Percentiles rank a stretch among this genome's conserved stretches.
phyloP scores from a whole-genome alignment of 495 filamentous ascomycete genomes.

The Daldinia childiae region DNA sequence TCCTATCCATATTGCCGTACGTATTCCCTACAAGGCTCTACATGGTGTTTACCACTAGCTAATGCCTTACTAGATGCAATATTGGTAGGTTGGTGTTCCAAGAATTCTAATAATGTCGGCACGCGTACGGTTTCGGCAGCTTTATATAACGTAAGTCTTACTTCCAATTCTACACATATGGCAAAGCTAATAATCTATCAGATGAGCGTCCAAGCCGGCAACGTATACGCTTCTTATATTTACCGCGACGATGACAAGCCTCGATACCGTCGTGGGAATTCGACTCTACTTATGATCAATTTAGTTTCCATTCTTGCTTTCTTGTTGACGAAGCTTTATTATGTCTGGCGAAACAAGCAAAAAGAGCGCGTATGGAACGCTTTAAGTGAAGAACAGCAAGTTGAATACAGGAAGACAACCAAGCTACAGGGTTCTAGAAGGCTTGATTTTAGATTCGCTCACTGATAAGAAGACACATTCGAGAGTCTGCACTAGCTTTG shows the following conservation, averaged over 20 bases:
- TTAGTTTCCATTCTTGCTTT: conserved; percentile 47
- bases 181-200: conserved; percentile 30
- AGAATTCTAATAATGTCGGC: conserved; percentile 73
- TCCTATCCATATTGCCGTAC: conserved; percentile 53
- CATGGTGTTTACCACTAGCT: not conserved
- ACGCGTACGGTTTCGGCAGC: conserved; percentile 72
- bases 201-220: conserved; percentile 73
- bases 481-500: not conserved
- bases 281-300: conserved; percentile 66
- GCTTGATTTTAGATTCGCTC: conserved; percentile 59
- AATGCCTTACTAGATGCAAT: conserved; percentile 58
- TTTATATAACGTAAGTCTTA: conserved; percentile 63
- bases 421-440: conserved; percentile 53
- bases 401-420: conserved; percentile 50
- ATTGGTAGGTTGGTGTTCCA: conserved; percentile 69
- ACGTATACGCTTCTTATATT: conserved; percentile 60
- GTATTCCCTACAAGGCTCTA: not conserved
- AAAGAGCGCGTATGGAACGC: conserved; percentile 52
- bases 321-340: conserved; percentile 55
- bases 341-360: conserved; percentile 55
- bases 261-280: conserved; percentile 71
- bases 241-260: conserved; percentile 71
- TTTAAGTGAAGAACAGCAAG: conserved; percentile 51
- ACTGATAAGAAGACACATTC: conserved; percentile 19
- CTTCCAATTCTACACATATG: conserved; percentile 11